Evolutionary conservation across 2,329 filamentous ascomycete species (phyloP), one percentile per base, ranked within the genome.

Genomic region (Cladobotryum protrusum): DNA sequence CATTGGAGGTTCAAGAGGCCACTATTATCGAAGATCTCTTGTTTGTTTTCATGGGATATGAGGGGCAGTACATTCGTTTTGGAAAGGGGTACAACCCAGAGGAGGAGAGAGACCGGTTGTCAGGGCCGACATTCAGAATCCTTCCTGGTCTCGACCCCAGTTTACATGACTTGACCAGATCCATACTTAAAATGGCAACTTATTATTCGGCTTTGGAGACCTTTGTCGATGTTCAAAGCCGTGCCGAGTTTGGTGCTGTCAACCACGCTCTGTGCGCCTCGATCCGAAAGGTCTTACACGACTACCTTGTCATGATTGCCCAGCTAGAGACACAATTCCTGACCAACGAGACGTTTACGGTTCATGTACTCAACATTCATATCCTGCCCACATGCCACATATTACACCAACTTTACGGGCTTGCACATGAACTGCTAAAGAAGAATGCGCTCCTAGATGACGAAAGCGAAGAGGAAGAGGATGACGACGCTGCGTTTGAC

Each of bases 261-360:
- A 97, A 95, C 64, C 93, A 99, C 70, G 91, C 93, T 1, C 74
- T 99, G 32, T 97, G 93, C 67, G 92, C 93, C n/a, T 87, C 92
- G 7, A 89, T 99, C 61, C 83, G 93, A 53, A 95, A 89, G 63
- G 77, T 95, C 41, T 72, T 99, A 24, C 93, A 96, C 52, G 93
- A 99, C 66, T 99, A 97, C 64, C 75, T 97, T 51, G 83, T 95
- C 49, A 81, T 99, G 68, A 83, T 97, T 61, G 90, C 90, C 15
- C 93, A 99, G 66, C 75, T 99, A 33, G 93, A 99, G 68, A 89
- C 89, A 49, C 92, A 97, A 62, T 87, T 95, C 57, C 76, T 97
- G 46, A 95, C 88, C 14, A 95, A 91, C 64, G 79, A 87, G 33
- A 82, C 81, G 7, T 97, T 99, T 62, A 99, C 93, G 0, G 73